phyloP scores from a whole-genome alignment of 352 stramenopile species.

The Elongisporangium prolatum region DNA sequence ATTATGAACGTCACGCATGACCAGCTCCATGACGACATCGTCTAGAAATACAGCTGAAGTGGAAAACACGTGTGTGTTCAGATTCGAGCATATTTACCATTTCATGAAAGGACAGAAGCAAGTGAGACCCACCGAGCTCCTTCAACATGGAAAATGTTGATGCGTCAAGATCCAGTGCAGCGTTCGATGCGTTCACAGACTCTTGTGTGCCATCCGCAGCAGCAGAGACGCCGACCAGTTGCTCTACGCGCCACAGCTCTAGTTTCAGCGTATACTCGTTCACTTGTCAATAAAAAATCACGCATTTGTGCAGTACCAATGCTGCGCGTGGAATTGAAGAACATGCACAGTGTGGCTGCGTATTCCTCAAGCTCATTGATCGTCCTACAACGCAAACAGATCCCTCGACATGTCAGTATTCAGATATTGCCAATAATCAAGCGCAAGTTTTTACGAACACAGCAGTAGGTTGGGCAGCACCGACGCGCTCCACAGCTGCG shows the following conservation, averaged over 20 bases:
- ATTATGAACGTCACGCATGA: slow-evolving; percentile 70
- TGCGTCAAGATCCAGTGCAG: slow-evolving; percentile 16
- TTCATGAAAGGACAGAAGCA: too few relatives aligned
- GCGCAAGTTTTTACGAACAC: slow-evolving; percentile 25
- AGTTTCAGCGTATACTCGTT: not conserved
- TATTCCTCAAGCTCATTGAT: slow-evolving; percentile 70
- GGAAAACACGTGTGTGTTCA: too few relatives aligned
- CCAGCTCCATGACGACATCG: slow-evolving; percentile 72
- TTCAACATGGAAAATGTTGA: slow-evolving; percentile 36
- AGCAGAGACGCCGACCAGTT: slow-evolving; percentile 45
- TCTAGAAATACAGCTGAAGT: slow-evolving; percentile 65
- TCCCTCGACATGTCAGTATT: slow-evolving; percentile 2
- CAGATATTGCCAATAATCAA: not conserved
- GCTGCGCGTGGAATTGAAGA: slow-evolving; percentile 68
- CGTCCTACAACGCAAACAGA: slow-evolving; percentile 20
- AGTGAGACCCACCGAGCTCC: slow-evolving; percentile 38
- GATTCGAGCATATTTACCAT: too few relatives aligned
- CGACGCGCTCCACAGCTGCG: slow-evolving; percentile 71
- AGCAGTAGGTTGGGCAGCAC: slow-evolving; percentile 41
- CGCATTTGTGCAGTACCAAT: too few relatives aligned
- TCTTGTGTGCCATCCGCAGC: slow-evolving; percentile 51
- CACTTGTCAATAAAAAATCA: not conserved
- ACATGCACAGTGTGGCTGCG: slow-evolving; percentile 55
- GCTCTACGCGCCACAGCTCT: slow-evolving; percentile 26
- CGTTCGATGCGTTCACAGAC: slow-evolving; percentile 40